Evolutionary conservation across 2,329 filamentous ascomycete genomes (phyloP), one percentile per base, ranked within the genome.

Genomic region (Cladophialophora carrionii): DNA sequence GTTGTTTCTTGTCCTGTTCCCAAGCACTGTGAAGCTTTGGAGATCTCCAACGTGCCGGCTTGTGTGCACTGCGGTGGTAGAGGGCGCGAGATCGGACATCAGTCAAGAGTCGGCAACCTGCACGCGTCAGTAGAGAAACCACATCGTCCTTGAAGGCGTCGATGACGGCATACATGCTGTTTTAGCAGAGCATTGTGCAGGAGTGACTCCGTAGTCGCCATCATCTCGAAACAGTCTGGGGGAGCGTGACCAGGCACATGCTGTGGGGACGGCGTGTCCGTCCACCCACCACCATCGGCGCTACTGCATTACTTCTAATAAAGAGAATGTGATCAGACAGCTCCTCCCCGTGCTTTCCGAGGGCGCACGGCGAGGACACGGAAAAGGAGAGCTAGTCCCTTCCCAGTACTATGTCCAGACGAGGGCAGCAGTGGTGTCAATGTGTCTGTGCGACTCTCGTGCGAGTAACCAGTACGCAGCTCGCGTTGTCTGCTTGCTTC

Each of bases 1-100:
- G 17, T 43, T n/a, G 24, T 22, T 48, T 58, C 56, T 58, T 58
- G 41, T 58, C 22, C 37, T 43, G 29, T 34, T 10, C 14, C 26
- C 56, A 58, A 58, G 56, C 56, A 22, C 46, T 49, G 29, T 48
- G 56, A 58, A 58, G 56, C 56, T 58, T 58, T 58, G 43, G 20
- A 34, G n/a, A 20, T 31, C 41, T 46, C 37, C 31, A 49, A 26
- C 9, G 7, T 58, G 24, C 10, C 17, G 6, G 26, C 24, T 49
- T n/a, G 41, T 49, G 17, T 43, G 2, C 10, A 52, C 48, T 52
- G 20, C 26, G 22, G 22, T 26, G 26, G 48, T 3, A n/a, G 20
- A 12, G 22, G n/a, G 10, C 10, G 52, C 4, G 24, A 29, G 17
- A 32, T 17, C 31, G 6, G 51, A n/a, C 46, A 24, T 24, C 20